phyloP scores from a whole-genome alignment of 768 basidiomycete species.

The Suillus subluteus region DNA sequence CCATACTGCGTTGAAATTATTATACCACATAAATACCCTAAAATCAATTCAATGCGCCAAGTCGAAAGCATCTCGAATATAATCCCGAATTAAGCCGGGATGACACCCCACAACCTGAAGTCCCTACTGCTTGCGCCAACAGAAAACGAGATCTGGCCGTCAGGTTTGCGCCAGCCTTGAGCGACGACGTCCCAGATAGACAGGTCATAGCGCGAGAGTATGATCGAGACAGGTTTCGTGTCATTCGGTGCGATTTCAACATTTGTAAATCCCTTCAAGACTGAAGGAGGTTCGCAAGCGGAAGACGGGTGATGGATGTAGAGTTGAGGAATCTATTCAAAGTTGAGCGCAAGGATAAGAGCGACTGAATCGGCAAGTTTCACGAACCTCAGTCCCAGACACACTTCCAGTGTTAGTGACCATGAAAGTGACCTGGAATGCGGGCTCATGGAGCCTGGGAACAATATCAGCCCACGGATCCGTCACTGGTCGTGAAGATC shows the following conservation, averaged over 20 bases:
- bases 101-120: background rate
- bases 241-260: slow-evolving; percentile 49
- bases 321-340: slow-evolving; percentile 61
- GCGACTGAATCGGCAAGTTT: slow-evolving; percentile 8
- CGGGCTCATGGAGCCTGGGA: slow-evolving; percentile 30
- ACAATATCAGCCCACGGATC: slow-evolving; percentile 2
- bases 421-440: slow-evolving; percentile 35
- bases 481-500: slow-evolving; percentile 27
- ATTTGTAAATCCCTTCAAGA: slow-evolving; percentile 67
- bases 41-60: background rate
- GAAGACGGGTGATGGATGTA: slow-evolving; percentile 64
- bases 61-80: background rate
- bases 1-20: background rate
- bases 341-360: slow-evolving; percentile 8
- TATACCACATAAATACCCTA: background rate
- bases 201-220: slow-evolving; percentile 63
- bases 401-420: slow-evolving; percentile 41
- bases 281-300: slow-evolving; percentile 65
- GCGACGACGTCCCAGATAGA: slow-evolving; percentile 68
- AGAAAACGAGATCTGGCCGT: slow-evolving; percentile 10
- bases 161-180: slow-evolving; percentile 58
- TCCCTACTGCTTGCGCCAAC: background rate
- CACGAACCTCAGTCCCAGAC: slow-evolving; percentile 33
- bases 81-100: background rate
- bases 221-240: slow-evolving; percentile 48